Evolutionary conservation across 805 yeast genomes (phyloP).

Genomic region (Monosporozyma aquatica): DNA sequence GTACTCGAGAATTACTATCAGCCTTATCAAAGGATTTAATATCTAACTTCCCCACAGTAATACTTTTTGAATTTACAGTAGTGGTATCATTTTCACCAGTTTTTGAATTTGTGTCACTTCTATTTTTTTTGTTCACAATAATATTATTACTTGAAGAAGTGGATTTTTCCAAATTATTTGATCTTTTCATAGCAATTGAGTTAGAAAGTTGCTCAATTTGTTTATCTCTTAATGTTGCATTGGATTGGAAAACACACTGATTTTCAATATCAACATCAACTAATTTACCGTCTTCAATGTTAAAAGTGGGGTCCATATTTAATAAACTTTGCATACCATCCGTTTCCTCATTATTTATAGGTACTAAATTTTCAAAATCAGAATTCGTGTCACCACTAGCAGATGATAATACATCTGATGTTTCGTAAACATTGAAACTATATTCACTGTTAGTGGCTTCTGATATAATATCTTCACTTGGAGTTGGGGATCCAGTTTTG

Average conservation of each 20-base stretch:
- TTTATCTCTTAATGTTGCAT: neutral
- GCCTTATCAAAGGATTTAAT: no score
- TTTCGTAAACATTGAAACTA: conserved; percentile 8
- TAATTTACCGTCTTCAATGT: no score
- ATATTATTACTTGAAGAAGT: neutral
- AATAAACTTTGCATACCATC: neutral
- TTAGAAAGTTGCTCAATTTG: conserved; percentile 1
- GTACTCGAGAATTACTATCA: no score
- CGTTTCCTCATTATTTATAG: neutral
- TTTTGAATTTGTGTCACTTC: no score
- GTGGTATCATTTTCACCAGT: no score
- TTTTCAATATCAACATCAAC: neutral
- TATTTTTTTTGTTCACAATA: neutral
- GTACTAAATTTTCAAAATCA: neutral
- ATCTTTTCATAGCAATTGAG: neutral
- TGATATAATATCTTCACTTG: neutral
- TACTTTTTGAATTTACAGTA: no score
- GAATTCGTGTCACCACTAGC: conserved; percentile 13
- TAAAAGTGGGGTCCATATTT: no score
- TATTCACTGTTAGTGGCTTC: conserved; percentile 1
- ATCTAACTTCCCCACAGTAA: no score
- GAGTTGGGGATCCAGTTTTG: neutral
- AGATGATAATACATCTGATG: conserved; percentile 15
- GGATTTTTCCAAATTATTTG: neutral
- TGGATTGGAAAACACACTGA: neutral